Evolutionary conservation across 139 green algal species (phyloP), one percentile per base, ranked within the genome.

Genomic region (Yamagishiella unicocca): DNA sequence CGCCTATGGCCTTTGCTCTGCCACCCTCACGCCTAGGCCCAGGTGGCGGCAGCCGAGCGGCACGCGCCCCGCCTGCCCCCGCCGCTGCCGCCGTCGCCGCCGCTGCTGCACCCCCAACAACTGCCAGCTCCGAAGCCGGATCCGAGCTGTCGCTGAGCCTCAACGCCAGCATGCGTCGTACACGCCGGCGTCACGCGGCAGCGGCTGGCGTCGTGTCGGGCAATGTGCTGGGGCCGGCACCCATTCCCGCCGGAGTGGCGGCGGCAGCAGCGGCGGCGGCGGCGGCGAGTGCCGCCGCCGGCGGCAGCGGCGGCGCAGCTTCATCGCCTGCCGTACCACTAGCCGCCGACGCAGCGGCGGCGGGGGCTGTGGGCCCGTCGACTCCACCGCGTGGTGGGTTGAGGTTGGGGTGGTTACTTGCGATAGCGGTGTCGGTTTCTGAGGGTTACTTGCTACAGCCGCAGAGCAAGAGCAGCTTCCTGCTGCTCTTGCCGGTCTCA

Each of bases 131-230:
- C 37, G 40, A 78, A 19, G 70, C 35, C n/a, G 72, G 72, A 25
- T 80, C 72, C 24, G 72, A 80, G 1, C 10, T 64, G 43, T 82
- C 74, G 5, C 17, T 82, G 37, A 82, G 31, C 50, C 33, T 82
- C 0, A 82, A 82, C 50, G 74, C 74, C 17, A 82, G 74, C 46
- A 82, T 82, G 74, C 74, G 74, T 4, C 74, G 74, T 50, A 82
- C 74, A 0, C 10, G n/a, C 31, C 74, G 74, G 31, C 46, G 74
- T 17, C 74, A 82, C 46, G 74, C 74, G 19, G 74, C 74, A 21
- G 74, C 74, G 24, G 74, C 74, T 5, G 74, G 31, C 6, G 74
- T 50, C 31, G 54, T 2, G 31, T 14, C 19, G 46, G 74, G 74
- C 29, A 74, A 74, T 25, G 50, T 82, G 46, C 46, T 82, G 46